phyloP scores from a whole-genome alignment of 148 eudicot species.

The Dysphania ambrosioides region DNA sequence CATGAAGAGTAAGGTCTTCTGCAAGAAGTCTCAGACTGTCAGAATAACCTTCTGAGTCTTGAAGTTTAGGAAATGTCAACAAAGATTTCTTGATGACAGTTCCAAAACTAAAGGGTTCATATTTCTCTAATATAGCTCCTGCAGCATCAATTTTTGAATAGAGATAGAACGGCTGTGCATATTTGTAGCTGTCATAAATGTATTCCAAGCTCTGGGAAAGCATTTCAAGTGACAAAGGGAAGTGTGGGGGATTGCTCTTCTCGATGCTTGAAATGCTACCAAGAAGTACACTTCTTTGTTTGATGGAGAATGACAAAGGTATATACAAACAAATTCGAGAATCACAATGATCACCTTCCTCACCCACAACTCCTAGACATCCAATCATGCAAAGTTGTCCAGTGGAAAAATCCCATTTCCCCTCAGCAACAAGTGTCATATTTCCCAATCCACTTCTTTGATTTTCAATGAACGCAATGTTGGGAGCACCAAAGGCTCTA shows the following conservation, averaged over 20 bases:
- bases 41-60: slow-evolving; percentile 38
- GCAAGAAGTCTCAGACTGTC: slow-evolving; percentile 57
- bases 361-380: slow-evolving; percentile 49
- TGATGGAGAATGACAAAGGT: slow-evolving; percentile 68
- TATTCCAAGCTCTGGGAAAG: slow-evolving; percentile 24
- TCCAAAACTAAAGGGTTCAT: slow-evolving; percentile 69
- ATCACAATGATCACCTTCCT: slow-evolving; percentile 41
- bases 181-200: slow-evolving; percentile 37
- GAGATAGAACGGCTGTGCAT: slow-evolving; percentile 50
- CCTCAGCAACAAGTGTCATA: slow-evolving; percentile 83
- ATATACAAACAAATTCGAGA: slow-evolving; percentile 69
- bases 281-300: slow-evolving; percentile 58
- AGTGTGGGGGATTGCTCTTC: slow-evolving; percentile 36
- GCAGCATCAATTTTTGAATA: slow-evolving; percentile 63
- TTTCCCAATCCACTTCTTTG: slow-evolving; percentile 68
- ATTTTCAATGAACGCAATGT: slow-evolving; percentile 43
- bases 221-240: slow-evolving; percentile 68
- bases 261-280: slow-evolving; percentile 70
- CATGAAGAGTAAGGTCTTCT: slow-evolving; percentile 81
- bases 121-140: slow-evolving; percentile 52
- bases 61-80: slow-evolving; percentile 71
- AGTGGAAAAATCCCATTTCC: slow-evolving; percentile 73
- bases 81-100: slow-evolving; percentile 59
- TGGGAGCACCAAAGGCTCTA: slow-evolving; percentile 54
- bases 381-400: slow-evolving; percentile 98